These are phyloP conservation scores for Clonostachys chloroleuca DNA, from an alignment of 2,329 filamentous ascomycete genomes.

Conservation along the genomic window DNA sequence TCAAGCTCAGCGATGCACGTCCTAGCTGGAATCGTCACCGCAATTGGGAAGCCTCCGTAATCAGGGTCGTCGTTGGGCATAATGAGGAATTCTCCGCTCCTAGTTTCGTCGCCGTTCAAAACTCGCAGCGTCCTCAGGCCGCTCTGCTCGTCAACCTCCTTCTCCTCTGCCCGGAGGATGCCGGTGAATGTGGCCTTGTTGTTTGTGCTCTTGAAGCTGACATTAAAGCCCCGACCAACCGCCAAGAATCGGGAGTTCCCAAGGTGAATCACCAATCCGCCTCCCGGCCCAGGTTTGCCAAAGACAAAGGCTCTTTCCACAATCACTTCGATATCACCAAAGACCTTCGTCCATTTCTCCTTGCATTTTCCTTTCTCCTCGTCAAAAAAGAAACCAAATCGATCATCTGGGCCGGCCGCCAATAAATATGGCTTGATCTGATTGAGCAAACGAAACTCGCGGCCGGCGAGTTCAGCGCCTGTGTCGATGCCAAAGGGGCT, in stretches of 20 bases:
- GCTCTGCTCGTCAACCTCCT: conserved; percentile 20
- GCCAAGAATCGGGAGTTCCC: conserved; percentile 24
- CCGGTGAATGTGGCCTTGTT: conserved; percentile 24
- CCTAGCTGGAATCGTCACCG: conserved; percentile 42
- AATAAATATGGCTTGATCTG: conserved; percentile 11
- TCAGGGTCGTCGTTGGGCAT: conserved; percentile 47
- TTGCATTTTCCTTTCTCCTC: conserved; percentile 14
- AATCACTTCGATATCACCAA: conserved; percentile 24
- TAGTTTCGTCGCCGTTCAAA: conserved; percentile 34
- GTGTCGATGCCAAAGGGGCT: conserved; percentile 34
- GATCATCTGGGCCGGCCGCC: conserved; percentile 17
- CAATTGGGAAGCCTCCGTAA: conserved; percentile 47
- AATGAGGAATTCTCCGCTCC: conserved; percentile 38
- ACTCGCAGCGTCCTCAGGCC: conserved; percentile 21
- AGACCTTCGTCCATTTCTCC: conserved; percentile 18
- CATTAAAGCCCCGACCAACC: conserved; percentile 30
- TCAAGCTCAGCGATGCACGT: conserved; percentile 35
- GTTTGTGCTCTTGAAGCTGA: conserved; percentile 19
- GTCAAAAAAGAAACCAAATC: conserved; percentile 31
- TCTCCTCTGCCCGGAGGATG: conserved; percentile 27
- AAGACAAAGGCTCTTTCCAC: conserved; percentile 33
- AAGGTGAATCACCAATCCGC: conserved; percentile 30
- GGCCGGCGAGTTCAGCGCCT: background rate
- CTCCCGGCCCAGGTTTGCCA: conserved; percentile 28
- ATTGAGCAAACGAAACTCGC: background rate